Evolutionary conservation across 768 basidiomycete species (phyloP), one percentile per base, ranked within the genome.

Genomic region (Lanmaoa rubissima): DNA sequence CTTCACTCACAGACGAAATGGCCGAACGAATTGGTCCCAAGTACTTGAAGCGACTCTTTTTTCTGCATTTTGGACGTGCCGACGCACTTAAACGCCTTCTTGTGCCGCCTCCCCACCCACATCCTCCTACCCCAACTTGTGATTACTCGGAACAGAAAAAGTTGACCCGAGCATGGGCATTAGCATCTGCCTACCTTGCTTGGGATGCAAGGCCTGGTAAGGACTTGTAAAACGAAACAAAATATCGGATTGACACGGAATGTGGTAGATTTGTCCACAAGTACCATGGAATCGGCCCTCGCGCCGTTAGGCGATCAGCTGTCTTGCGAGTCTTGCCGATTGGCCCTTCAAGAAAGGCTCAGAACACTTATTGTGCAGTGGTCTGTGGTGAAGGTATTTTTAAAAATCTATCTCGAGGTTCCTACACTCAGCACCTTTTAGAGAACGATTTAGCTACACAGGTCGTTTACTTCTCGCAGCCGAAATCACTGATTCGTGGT

Each of bases 131-230:
- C 0, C 64, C 77, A 5, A 67, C 70, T 21, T 92, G 90, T 62
- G 88, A 90, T 68, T 86, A 87, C 64, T 71, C 78, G 0, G 86
- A 90, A 65, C 90, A 92, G 73, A 91, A 90, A 74, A 88, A 82
- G 65, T 65, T 92, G 38, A 87, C 87, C 12, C 75, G 90, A 44
- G 90, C 90, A 6, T 92, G 90, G 90, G 88, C 90, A 14, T 73
- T 92, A 34, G 90, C 90, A 24, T 83, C 86, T 2, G 90, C 90
- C 12, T 91, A 91, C 72, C 80, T 92, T 8, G 87, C 87, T 11
- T 92, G 90, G 90, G 90, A 91, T 70, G 87, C 87, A 36, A 77
- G 88, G 54, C 87, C 89, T 61, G 90, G 88, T 90, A 65, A 57
- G 79, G 19, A 70, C 17, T 19, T 47, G 4, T 28, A 17, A 26